These are phyloP conservation scores for Falciphora oryzae DNA, from an alignment of 2,329 filamentous ascomycete species.

Conservation along the genomic window DNA sequence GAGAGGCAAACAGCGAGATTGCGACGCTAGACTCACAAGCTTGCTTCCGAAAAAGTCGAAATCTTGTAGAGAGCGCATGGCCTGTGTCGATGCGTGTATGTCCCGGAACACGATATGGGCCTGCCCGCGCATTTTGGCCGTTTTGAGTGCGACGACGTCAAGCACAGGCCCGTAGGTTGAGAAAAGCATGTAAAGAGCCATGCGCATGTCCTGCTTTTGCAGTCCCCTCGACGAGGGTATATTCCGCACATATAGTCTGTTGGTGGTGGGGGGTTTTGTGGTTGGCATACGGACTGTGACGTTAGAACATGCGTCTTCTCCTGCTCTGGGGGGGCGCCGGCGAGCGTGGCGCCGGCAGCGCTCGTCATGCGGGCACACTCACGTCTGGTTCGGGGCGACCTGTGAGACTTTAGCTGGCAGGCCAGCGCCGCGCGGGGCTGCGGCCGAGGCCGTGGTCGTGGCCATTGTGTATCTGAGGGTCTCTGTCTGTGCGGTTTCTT, in stretches of 20 bases:
- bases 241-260: conserved; percentile 84
- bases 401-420: conserved; percentile 40
- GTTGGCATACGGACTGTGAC: too few relatives aligned
- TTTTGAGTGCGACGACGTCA: conserved; percentile 86
- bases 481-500: too few relatives aligned
- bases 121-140: conserved; percentile 88
- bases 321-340: too few relatives aligned
- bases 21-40: conserved; percentile 57
- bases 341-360: too few relatives aligned
- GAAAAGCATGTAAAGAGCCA: conserved; percentile 87
- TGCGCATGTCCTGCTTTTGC: conserved; percentile 79
- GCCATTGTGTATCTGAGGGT: conserved; percentile 25
- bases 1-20: not conserved
- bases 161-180: conserved; percentile 89
- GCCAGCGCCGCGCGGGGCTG: conserved; percentile 21
- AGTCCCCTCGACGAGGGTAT: conserved; percentile 74
- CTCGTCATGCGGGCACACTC: conserved; percentile 28
- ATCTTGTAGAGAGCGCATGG: conserved; percentile 82
- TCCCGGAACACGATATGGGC: conserved; percentile 90
- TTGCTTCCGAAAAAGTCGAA: conserved; percentile 79
- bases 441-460: conserved; percentile 23
- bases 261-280: too few relatives aligned
- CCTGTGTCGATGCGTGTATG: conserved; percentile 84
- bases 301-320: not conserved
- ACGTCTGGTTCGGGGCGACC: conserved; percentile 71